These are phyloP conservation scores for Sphaerulina vaccinii DNA, from an alignment of 2,329 filamentous ascomycete species.

Conservation along the genomic window DNA sequence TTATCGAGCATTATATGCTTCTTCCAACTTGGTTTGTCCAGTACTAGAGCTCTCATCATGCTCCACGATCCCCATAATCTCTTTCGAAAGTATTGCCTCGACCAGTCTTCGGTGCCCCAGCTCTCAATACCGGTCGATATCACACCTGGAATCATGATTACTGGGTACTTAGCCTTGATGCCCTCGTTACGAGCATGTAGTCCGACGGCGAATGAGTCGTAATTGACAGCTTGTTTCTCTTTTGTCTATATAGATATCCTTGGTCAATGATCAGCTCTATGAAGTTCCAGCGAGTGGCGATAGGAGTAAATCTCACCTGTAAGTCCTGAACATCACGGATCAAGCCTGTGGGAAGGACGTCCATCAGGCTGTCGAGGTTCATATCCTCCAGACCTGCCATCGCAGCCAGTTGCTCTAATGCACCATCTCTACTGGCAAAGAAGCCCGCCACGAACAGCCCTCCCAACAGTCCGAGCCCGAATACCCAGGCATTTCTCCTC, in stretches of 20 bases:
- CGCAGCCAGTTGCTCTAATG: slow-evolving; percentile 63
- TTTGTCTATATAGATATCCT: slow-evolving; percentile 59
- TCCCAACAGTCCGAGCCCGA: slow-evolving; percentile 83
- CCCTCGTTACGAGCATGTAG: slow-evolving; percentile 79
- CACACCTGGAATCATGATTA: slow-evolving; percentile 96
- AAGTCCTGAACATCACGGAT: slow-evolving; percentile 83
- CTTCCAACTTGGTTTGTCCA: slow-evolving; percentile 95
- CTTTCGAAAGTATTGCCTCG: slow-evolving; percentile 89
- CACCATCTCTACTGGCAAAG: slow-evolving; percentile 82
- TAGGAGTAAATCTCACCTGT: slow-evolving; percentile 60
- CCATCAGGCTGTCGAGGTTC: slow-evolving; percentile 81
- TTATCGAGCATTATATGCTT: slow-evolving; percentile 96
- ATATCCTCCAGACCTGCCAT: slow-evolving; percentile 68
- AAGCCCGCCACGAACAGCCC: slow-evolving; percentile 85
- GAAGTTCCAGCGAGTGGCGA: not conserved
- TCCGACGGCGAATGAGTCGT: slow-evolving; percentile 92
- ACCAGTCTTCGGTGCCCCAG: slow-evolving; percentile 85
- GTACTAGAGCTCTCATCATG: slow-evolving; percentile 93
- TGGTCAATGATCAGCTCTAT: slow-evolving; percentile 32
- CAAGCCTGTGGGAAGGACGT: slow-evolving; percentile 82
- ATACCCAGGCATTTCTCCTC: slow-evolving; percentile 76
- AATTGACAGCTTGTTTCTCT: slow-evolving; percentile 83
- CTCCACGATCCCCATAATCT: slow-evolving; percentile 97
- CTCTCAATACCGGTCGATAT: slow-evolving; percentile 97
- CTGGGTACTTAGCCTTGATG: slow-evolving; percentile 75